Evolutionary conservation across 1,284 basidiomycete species (phyloP), one percentile per base, ranked within the genome.

Genomic region (Xanthoconium separans): DNA sequence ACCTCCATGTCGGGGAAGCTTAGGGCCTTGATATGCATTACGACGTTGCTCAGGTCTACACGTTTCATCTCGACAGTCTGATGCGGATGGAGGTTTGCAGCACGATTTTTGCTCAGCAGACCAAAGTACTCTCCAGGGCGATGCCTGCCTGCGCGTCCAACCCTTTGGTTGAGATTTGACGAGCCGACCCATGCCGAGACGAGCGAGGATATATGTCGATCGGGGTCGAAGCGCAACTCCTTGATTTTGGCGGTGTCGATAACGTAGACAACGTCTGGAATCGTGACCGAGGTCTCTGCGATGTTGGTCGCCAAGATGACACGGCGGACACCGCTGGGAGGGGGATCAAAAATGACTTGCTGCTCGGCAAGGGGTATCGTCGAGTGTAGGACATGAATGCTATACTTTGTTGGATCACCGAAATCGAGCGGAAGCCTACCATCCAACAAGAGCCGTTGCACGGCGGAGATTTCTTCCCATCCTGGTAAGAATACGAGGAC

Each of bases 1-100:
- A 93, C 91, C 33, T 83, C 76, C 84, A 95, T 87, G 48, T 85
- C 86, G 7, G 93, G 91, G 69, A 98, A 91, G 66, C 95, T 89
- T 44, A 98, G 81, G n/a, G 95, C 95, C 66, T 97, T 98, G 73
- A 98, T 86, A 69, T 96, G 95, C 95, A 97, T 95, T 29, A 94
- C 91, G 49, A 95, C 88, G 66, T 94, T 93, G 69, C 85, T 93
- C 62, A 95, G 71, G 71, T 95, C 92, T n/a, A 89, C 85, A 31
- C 95, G 83, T 73, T 94, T 95, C 94, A 98, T 98, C 74, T 98
- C 95, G 39, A 98, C 95, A 0, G 87, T 89, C 72, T 95, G 93
- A 66, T 97, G 89, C 34, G 91, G 82, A 55, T 85, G 81, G 44
- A 98, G 78, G 13, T 77, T 73, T 18, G 79, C 75, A 18, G 87